These are phyloP conservation scores for Gaertneriomyces semiglobifer DNA, from an alignment of 192 early-diverging fungal species.

Conservation along the genomic window DNA sequence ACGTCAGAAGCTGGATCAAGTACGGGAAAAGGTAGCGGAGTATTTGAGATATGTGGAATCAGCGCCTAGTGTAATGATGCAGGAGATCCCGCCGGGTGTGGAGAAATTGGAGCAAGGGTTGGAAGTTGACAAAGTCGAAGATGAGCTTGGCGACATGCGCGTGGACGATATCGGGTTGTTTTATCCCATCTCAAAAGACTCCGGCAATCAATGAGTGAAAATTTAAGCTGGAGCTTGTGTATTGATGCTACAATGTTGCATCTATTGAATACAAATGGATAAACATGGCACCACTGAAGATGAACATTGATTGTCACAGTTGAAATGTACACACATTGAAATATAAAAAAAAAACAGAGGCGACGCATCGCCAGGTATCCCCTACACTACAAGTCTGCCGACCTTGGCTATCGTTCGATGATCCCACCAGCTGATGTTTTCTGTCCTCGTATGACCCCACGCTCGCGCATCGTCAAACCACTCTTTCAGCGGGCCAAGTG, in stretches of 20 bases:
- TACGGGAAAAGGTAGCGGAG: constrained; percentile 59
- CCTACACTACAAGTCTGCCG: constrained; percentile 18
- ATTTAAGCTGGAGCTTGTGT: too few species aligned
- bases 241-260: too few species aligned
- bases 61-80: constrained; percentile 83
- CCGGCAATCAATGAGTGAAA: too few species aligned
- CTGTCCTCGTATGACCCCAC: constrained; percentile 11
- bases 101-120: constrained; percentile 14
- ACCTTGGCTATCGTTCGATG: constrained; percentile 5
- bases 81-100: constrained; percentile 60
- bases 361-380: too few species aligned
- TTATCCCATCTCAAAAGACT: background rate
- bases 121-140: too few species aligned
- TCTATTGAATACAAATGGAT: too few species aligned
- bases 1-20: constrained; percentile 74
- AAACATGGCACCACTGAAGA: too few species aligned
- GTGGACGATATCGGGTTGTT: constrained; percentile 37
- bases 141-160: constrained; percentile 32
- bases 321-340: too few species aligned
- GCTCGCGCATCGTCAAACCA: constrained; percentile 21
- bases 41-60: constrained; percentile 64
- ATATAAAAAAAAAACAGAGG: too few species aligned
- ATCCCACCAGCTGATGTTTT: constrained; percentile 13
- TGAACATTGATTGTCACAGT: too few species aligned
- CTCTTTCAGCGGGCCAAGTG: constrained; percentile 23